Percentiles rank a stretch among this genome's conserved stretches.
phyloP scores from a whole-genome alignment of 2,329 filamentous ascomycete species.

The Dothideomycetes sp. region DNA sequence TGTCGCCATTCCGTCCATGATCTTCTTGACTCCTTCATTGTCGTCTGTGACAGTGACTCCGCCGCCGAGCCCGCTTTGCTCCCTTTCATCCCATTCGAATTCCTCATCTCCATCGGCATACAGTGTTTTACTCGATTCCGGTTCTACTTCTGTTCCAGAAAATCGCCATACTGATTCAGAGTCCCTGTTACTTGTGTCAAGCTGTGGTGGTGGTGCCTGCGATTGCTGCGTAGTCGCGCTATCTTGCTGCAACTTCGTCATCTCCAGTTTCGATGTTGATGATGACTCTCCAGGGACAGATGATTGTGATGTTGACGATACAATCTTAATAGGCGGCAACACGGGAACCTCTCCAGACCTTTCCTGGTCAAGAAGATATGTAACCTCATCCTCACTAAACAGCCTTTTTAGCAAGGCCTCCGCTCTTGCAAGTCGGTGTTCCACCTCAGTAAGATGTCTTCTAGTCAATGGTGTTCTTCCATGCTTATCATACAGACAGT shows the following conservation, averaged over 20 bases:
- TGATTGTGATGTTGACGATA: not conserved
- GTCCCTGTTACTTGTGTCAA: not conserved
- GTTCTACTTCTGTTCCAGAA: slow-evolving; percentile 3
- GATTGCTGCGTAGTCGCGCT: not conserved
- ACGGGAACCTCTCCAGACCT: slow-evolving; percentile 9
- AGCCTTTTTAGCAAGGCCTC: slow-evolving; percentile 8
- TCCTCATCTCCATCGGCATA: slow-evolving; percentile 8
- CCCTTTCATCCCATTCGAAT: slow-evolving; percentile 13
- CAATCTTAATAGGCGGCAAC: not conserved
- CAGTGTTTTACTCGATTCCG: not conserved
- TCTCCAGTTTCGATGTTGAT: too few species aligned
- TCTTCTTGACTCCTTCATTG: slow-evolving; percentile 10
- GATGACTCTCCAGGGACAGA: too few species aligned
- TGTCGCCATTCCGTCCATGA: slow-evolving; percentile 26
- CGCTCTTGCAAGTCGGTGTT: slow-evolving; percentile 9
- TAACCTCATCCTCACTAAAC: slow-evolving; percentile 9
- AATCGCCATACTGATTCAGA: not conserved
- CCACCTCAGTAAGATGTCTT: slow-evolving; percentile 12
- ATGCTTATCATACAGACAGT: slow-evolving; percentile 8
- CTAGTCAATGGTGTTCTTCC: slow-evolving; percentile 9
- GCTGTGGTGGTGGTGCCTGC: not conserved
- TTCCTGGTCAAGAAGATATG: slow-evolving; percentile 10
- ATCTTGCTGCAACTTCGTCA: too few species aligned
- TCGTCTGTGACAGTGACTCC: slow-evolving; percentile 1
- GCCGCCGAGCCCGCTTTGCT: slow-evolving; percentile 6